Evolutionary conservation across 805 yeast genomes (phyloP).

Genomic region (Starmera dryadoides): DNA sequence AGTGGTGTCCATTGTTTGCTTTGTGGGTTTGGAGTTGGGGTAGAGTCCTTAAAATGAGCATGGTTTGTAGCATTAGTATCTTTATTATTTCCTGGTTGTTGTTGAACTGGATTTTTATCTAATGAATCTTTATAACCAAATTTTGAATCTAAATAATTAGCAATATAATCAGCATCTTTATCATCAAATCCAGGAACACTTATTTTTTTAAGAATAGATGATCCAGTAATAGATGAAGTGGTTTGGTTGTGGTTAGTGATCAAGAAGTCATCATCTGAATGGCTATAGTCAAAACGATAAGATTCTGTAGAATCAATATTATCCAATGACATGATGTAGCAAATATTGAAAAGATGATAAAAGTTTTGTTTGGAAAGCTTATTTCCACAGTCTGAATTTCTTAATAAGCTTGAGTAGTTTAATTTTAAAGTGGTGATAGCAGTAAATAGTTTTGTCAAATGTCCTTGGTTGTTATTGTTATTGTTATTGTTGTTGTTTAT

Average conservation of each 20-base stretch:
- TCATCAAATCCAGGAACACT: neutral
- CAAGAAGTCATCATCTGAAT: slow-evolving; percentile 2
- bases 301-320: slow-evolving; percentile 3
- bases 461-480: too few relatives aligned
- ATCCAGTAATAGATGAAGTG: too few relatives aligned
- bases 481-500: too few relatives aligned
- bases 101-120: neutral
- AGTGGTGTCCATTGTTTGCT: slow-evolving; percentile 14
- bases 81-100: neutral
- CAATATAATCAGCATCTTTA: neutral
- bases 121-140: neutral
- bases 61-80: neutral
- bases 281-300: slow-evolving; percentile 4
- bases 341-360: too few relatives aligned
- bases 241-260: neutral
- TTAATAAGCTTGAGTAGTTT: too few relatives aligned
- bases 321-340: too few relatives aligned
- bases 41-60: neutral
- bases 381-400: too few relatives aligned
- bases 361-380: too few relatives aligned
- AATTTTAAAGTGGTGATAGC: too few relatives aligned
- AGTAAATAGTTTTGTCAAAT: too few relatives aligned
- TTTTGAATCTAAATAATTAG: neutral
- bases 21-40: slow-evolving; percentile 9
- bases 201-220: neutral